These are phyloP conservation scores for Candida vaughaniae DNA, from an alignment of 805 yeast genomes.

Conservation along the genomic window DNA sequence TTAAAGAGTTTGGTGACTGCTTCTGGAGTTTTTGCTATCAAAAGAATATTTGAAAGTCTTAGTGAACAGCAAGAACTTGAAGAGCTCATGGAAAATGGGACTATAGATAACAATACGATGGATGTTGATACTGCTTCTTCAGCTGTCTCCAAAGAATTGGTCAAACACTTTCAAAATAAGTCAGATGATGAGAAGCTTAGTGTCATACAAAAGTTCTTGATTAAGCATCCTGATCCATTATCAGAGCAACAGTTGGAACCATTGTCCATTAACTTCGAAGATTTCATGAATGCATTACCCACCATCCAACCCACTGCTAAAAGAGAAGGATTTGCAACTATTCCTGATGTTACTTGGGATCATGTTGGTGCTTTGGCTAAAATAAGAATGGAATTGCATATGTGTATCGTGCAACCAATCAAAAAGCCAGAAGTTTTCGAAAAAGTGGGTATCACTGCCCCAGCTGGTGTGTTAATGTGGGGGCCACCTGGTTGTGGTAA, in stretches of 20 bases:
- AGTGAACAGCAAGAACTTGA: slow-evolving; percentile 39
- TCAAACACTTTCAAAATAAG: slow-evolving; percentile 29
- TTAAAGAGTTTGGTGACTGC: slow-evolving; percentile 90
- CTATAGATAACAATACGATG: slow-evolving; percentile 23
- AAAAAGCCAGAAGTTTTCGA: slow-evolving; percentile 86
- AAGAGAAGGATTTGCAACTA: slow-evolving; percentile 98
- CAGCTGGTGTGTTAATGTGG: slow-evolving; percentile 96
- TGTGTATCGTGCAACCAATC: slow-evolving; percentile 97
- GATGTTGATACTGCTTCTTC: slow-evolving; percentile 26
- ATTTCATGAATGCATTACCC: slow-evolving; percentile 83
- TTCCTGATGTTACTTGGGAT: slow-evolving; percentile 96
- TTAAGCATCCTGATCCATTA: slow-evolving; percentile 76
- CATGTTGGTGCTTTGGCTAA: slow-evolving; percentile 86
- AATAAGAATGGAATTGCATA: slow-evolving; percentile 85
- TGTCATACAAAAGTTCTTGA: slow-evolving; percentile 69
- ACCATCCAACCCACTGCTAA: slow-evolving; percentile 96
- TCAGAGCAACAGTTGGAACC: slow-evolving; percentile 74
- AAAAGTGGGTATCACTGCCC: slow-evolving; percentile 92
- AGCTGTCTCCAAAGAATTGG: slow-evolving; percentile 13
- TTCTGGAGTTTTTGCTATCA: slow-evolving; percentile 92
- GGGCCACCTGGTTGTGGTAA: slow-evolving; percentile 99
- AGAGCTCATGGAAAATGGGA: slow-evolving; percentile 9
- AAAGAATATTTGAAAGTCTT: slow-evolving; percentile 74
- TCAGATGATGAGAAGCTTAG: slow-evolving; percentile 44
- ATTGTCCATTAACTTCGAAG: slow-evolving; percentile 71